These are phyloP conservation scores for Raffaelea albimanens DNA, from an alignment of 2,329 filamentous ascomycete genomes.

Conservation along the genomic window DNA sequence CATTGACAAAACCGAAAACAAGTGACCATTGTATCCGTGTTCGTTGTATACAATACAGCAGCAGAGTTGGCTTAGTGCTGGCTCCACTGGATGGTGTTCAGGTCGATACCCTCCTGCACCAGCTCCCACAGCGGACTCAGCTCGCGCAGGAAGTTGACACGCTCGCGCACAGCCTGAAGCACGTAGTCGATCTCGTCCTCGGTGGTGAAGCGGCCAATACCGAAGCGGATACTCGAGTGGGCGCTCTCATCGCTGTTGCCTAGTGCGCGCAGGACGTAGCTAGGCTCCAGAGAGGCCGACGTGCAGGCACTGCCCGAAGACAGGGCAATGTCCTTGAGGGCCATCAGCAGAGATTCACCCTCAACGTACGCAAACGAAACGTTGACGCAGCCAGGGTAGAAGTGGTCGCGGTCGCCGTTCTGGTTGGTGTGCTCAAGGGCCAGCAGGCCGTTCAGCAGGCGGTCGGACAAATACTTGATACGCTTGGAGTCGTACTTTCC, in stretches of 20 bases:
- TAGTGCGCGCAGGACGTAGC: slow-evolving; percentile 87
- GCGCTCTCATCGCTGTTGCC: slow-evolving; percentile 96
- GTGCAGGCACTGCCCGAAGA: slow-evolving; percentile 97
- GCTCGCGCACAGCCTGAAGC: slow-evolving; percentile 81
- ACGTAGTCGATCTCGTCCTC: slow-evolving; percentile 96
- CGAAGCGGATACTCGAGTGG: slow-evolving; percentile 95
- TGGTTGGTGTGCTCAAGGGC: slow-evolving; percentile 84
- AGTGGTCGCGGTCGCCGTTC: slow-evolving; percentile 73
- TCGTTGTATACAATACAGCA: too few relatives aligned
- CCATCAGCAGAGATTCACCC: slow-evolving; percentile 96
- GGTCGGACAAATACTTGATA: slow-evolving; percentile 73
- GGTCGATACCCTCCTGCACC: slow-evolving; percentile 90
- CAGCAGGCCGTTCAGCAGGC: slow-evolving; percentile 72
- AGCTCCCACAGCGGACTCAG: slow-evolving; percentile 95
- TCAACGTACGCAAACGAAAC: slow-evolving; percentile 98
- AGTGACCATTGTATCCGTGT: background rate
- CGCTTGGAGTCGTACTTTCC: slow-evolving; percentile 85
- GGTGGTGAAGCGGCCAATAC: slow-evolving; percentile 94
- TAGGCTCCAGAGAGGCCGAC: slow-evolving; percentile 90
- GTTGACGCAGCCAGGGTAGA: slow-evolving; percentile 96
- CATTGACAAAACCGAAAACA: background rate
- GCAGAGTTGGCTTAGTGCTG: too few relatives aligned
- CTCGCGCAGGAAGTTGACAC: slow-evolving; percentile 88
- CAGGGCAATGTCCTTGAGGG: slow-evolving; percentile 91
- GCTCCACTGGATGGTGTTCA: slow-evolving; percentile 97